Base-by-base conservation (phyloP, 106 monocot species). In the Vanilla planifolia region DNA sequence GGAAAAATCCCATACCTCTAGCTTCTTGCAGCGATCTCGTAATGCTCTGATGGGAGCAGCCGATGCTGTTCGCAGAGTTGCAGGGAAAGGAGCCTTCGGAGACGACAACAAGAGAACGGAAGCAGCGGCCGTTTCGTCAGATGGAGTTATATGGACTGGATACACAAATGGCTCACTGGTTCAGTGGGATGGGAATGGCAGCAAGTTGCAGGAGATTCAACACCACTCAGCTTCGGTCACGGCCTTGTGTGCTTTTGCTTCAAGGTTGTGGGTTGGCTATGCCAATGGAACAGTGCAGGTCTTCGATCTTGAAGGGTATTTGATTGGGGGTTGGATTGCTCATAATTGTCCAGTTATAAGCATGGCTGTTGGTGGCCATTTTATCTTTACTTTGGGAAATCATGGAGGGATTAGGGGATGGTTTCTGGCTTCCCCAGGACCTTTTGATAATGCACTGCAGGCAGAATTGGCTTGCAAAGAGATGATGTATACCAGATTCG, bases 321-420 rank as follows among this genome's bases (percentile, higher is more conserved):
- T 40, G 6, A 11, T 65, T 36, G 52, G 48, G 25, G 37, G 51
- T 4, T 65, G 65, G 65, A 15, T 40, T 25, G 65, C 52, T 39
- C 65, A 65, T 52, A 65, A 25, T 25, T 36, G 37, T 37, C 37
- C 65, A 22, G 65, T 65, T 22, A 25, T 65, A 19, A 65, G 47
- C 26, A 39, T 65, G 47, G 65, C 50, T 0, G 36, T 65, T 2
- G 65, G 51, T 0, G 48, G 65, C 33, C 51, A 24, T 50, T 65
- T 51, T 26, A 14, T 65, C 14, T 65, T 65, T 29, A 39, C 65
- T 24, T 39, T 65, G 50, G 65, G 50, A 1, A 65, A 40, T 39
- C 65, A 51, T 40, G 65, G 65, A 21, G 65, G 65, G 14, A 65
- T 65, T 39, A 48, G 65, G n/a, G 65, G 65, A 26, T 65, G 65